These are phyloP conservation scores for Aspergillus piperis DNA, from an alignment of 2,329 filamentous ascomycete species.

Conservation along the genomic window DNA sequence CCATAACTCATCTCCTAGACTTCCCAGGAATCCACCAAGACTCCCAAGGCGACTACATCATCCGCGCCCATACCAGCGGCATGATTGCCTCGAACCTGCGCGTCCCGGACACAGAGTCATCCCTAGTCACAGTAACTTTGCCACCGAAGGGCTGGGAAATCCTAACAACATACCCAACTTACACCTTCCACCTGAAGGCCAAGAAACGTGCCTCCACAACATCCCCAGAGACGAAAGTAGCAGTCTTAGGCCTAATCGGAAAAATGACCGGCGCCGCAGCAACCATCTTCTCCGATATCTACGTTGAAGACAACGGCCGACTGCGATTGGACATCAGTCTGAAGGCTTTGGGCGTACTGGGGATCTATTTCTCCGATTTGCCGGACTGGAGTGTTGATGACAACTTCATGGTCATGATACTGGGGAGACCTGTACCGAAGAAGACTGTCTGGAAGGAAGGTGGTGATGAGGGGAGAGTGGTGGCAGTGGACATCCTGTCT, in stretches of 20 bases:
- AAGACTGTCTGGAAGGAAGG: conserved; percentile 61
- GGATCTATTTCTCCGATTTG: conserved; percentile 75
- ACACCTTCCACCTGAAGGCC: conserved; percentile 49
- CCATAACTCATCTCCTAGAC: conserved; percentile 68
- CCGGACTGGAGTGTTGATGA: conserved; percentile 60
- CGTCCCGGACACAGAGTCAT: conserved; percentile 35
- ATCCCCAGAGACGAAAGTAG: conserved; percentile 46
- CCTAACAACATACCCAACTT: conserved; percentile 70
- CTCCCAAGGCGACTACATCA: conserved; percentile 62
- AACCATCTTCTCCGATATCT: conserved; percentile 63
- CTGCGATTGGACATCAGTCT: conserved; percentile 68
- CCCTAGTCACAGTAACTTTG: conserved; percentile 64
- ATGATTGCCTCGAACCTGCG: conserved; percentile 51
- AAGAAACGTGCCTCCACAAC: conserved; percentile 14
- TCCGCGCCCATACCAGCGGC: conserved; percentile 71
- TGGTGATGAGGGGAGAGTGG: conserved; percentile 55
- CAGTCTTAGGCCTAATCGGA: conserved; percentile 74
- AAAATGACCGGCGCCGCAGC: conserved; percentile 92
- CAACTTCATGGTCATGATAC: conserved; percentile 74
- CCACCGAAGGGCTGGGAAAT: conserved; percentile 74
- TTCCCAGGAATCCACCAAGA: conserved; percentile 68
- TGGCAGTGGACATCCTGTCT: conserved; percentile 73
- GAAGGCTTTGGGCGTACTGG: conserved; percentile 73
- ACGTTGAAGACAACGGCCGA: conserved; percentile 59
- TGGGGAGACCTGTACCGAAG: conserved; percentile 67